Conservation (phyloP, 2,329 filamentous ascomycete species). For the Huntiella decipiens region DNA sequence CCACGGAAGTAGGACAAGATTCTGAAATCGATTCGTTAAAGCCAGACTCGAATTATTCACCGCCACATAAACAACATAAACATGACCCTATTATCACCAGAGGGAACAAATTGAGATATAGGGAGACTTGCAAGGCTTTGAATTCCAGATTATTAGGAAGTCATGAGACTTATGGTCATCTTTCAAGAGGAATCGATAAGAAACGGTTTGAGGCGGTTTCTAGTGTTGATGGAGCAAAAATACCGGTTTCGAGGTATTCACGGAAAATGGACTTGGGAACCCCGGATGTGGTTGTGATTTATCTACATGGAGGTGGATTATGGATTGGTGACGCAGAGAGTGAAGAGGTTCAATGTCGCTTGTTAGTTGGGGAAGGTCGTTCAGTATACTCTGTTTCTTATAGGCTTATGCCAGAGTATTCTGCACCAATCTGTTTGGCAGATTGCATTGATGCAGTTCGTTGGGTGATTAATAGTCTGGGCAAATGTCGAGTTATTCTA, state of each 20-base stretch:
- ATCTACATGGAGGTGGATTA: conserved; percentile 30
- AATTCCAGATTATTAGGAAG: too few relatives aligned
- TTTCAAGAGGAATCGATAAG: conserved; percentile 16
- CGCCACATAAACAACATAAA: too few relatives aligned
- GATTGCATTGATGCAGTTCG: conserved; percentile 24
- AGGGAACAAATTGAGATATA: too few relatives aligned
- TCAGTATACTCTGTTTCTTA: conserved; percentile 28
- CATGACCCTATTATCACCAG: too few relatives aligned
- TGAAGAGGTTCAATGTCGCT: conserved; percentile 28
- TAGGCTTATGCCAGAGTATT: conserved; percentile 23
- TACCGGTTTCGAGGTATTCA: conserved; percentile 22
- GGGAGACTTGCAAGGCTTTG: too few relatives aligned
- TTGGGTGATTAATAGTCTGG: conserved; percentile 7
- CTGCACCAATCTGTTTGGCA: conserved; percentile 22
- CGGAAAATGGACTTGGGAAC: conserved; percentile 10
- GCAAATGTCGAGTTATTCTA: conserved; percentile 17
- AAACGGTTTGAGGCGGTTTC: conserved; percentile 14
- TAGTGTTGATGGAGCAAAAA: conserved; percentile 17
- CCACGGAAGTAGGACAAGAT: too few relatives aligned
- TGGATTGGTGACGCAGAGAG: conserved; percentile 29
- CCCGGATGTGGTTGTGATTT: conserved; percentile 20
- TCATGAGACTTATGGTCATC: conserved; percentile 17
- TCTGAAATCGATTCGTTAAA: too few relatives aligned
- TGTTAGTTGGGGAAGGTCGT: conserved; percentile 17
- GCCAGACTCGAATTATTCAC: too few relatives aligned